These are phyloP conservation scores for Barnettozyma sucrosica DNA, from an alignment of 805 yeast species.

Conservation along the genomic window DNA sequence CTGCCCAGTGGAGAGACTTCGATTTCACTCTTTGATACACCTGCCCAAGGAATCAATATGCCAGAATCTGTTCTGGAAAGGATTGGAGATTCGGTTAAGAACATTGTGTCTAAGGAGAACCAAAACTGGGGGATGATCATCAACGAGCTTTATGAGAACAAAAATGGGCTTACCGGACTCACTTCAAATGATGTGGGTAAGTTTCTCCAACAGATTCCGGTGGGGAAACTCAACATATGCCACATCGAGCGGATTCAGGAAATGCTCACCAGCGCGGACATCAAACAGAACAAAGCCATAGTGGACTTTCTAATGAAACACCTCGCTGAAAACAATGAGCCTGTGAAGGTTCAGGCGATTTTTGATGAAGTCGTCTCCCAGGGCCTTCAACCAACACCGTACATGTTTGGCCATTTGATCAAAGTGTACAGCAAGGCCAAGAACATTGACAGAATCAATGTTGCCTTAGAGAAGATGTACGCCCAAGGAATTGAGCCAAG, in stretches of 20 bases:
- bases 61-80: constrained; percentile 32
- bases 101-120: constrained; percentile 33
- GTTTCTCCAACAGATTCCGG: constrained; percentile 36
- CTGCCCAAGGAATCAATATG: constrained; percentile 24
- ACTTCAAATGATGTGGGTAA: constrained; percentile 27
- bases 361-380: constrained; percentile 23
- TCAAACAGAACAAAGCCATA: constrained; percentile 27
- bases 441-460: constrained; percentile 21
- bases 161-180: constrained; percentile 33
- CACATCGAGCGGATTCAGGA: constrained; percentile 28
- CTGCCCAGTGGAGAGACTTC: neutral
- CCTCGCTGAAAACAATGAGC: constrained; percentile 25
- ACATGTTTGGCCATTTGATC: constrained; percentile 37
- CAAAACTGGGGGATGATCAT: constrained; percentile 41
- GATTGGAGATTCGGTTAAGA: constrained; percentile 37
- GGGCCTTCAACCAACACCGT: constrained; percentile 27
- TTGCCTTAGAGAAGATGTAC: constrained; percentile 22
- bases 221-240: constrained; percentile 20
- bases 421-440: constrained; percentile 35
- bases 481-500: constrained; percentile 34
- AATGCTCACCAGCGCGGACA: constrained; percentile 29
- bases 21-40: constrained; percentile 19
- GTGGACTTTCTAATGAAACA: constrained; percentile 34
- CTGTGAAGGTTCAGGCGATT: constrained; percentile 29
- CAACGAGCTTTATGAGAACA: constrained; percentile 11